Base-by-base conservation (phyloP, 1,284 basidiomycete species). In the Bjerkandera adusta region DNA sequence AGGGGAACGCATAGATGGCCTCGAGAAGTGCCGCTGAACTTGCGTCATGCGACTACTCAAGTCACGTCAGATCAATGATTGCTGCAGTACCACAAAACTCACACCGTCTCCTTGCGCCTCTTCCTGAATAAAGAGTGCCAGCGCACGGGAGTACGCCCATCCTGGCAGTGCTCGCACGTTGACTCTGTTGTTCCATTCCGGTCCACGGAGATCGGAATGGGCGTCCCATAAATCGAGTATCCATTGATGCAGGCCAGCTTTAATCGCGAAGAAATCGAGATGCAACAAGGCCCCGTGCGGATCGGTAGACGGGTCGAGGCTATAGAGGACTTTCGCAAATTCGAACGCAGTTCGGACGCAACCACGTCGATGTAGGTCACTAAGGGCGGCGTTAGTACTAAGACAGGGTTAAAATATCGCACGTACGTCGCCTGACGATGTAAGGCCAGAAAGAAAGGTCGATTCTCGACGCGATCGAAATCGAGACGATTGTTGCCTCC, bases 291-390 rank as follows among this genome's bases (percentile, higher is more conserved):
- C 79, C 2, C 91, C 92, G 57, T 95, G 92, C 0, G 92, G 93
- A 60, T 97, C 92, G 12, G 73, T 77, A 67, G 82, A 77, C 0
- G 92, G 90, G 59, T 95, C 90, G 0, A 96, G 74, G 0, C 84
- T 77, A 51, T 88, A 85, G 36, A 97, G 70, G 0, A 97, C 75
- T 30, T 87, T 80, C 2, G 89, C 83, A 59, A 92, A 93, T 64
- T 95, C 92, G 63, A 95, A 94, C 0, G 92, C 83, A 0, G 94
- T 93, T 7, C 90, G 79, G 49, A 85, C 81, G 55, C 90, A 90
- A 1, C 94, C 94, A 21, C 94, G 73, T n/a, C 91, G 81, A 46
- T 88, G 84, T 4, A 95, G 71, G 60, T 94, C 89, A 16, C 89
- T 83, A 36, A 32, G 16, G 33, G 33, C 25, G 25, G 42, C 25